phyloP scores from a whole-genome alignment of 805 yeast species.

The Hanseniaspora meyeri region DNA sequence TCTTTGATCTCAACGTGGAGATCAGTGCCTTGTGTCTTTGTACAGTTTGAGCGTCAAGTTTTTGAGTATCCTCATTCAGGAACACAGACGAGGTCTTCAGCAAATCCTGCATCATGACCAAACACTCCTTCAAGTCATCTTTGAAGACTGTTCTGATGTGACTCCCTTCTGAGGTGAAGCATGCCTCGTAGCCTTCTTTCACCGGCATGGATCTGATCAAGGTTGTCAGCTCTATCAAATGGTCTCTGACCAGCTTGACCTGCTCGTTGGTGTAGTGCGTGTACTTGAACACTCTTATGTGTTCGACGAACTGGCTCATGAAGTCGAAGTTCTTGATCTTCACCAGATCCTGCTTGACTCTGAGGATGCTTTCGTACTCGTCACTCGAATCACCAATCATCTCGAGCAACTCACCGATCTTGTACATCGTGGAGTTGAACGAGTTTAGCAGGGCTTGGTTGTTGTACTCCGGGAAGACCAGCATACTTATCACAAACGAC shows the following conservation, averaged over 20 bases:
- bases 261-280: background rate
- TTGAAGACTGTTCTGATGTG: background rate
- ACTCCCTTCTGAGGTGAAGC: background rate
- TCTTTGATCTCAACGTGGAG: background rate
- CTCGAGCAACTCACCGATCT: constrained; percentile 22
- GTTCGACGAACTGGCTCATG: background rate
- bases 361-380: background rate
- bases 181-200: background rate
- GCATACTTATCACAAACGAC: constrained; percentile 28
- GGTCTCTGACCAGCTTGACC: constrained; percentile 3
- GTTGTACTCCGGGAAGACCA: constrained; percentile 34
- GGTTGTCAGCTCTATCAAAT: constrained; percentile 1
- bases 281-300: background rate
- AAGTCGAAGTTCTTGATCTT: constrained; percentile 5
- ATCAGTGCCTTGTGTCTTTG: background rate
- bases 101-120: background rate
- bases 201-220: constrained; percentile 8
- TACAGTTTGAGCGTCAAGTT: background rate
- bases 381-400: background rate
- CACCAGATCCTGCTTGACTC: constrained; percentile 5
- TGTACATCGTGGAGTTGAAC: constrained; percentile 20
- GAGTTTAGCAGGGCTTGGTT: constrained; percentile 25
- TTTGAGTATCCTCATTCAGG: background rate
- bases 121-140: background rate
- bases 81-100: background rate